Evolutionary conservation across 1,284 basidiomycete genomes (phyloP), one percentile per base, ranked within the genome.

Genomic region (Ganoderma lucidum): DNA sequence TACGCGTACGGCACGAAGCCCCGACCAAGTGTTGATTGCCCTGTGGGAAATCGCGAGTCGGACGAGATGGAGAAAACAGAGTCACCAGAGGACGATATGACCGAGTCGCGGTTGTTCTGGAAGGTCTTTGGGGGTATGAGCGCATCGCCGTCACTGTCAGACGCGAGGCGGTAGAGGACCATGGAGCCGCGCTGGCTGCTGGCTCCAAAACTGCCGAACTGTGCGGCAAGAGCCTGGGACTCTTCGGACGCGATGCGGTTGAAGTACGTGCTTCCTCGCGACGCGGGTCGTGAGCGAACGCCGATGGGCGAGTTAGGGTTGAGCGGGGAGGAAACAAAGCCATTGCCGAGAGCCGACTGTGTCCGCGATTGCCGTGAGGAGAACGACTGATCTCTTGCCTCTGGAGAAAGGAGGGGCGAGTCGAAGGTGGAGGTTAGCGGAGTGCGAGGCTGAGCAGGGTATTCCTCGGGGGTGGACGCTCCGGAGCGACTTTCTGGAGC

Each of bases 1-100:
- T 90, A 92, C 17, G 85, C 89, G 75, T 91, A 92, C 0, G 92
- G 85, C 0, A 92, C 81, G 58, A 93, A 81, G 3, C 87, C 90
- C 3, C 85, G 37, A 23, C 75, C 80, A 44, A 66, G 71, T 67
- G 76, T 70, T 64, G 78, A 77, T 37, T 80, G 65, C 51, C 84
- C 84, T 1, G 82, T 82, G 8, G 90, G 90, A 77, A 91, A 92
- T 77, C 91, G 92, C 35, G 87, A 88, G 77, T 91, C 90, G 61
- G 83, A 82, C 17, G 84, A 84, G 39, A 88, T 77, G 0, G 88
- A 88, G 67, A 87, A 80, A 41, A 85, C 78, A n/a, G 86, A 87
- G 35, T 87, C 85, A 17, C 82, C 84, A 0, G 86, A 85, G 35
- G 81, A 81, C 19, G 84, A 85, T 5, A 79, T 66, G 68, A 85